phyloP scores from a whole-genome alignment of 805 yeast genomes.

The Torulaspora microellipsoides region DNA sequence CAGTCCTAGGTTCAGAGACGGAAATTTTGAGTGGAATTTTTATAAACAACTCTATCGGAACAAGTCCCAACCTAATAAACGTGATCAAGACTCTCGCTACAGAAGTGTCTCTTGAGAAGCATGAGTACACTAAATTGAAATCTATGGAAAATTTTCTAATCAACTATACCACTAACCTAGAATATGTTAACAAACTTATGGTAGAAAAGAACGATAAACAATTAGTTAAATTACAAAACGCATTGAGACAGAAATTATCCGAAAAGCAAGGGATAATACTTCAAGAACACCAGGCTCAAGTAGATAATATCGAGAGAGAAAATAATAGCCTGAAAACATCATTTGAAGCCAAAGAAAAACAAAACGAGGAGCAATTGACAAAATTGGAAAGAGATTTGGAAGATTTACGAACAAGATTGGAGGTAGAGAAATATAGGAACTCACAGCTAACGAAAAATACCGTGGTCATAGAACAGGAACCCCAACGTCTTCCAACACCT shows the following conservation, averaged over 20 bases:
- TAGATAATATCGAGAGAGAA: slow-evolving; percentile 18
- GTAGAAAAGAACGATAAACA: slow-evolving; percentile 32
- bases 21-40: slow-evolving; percentile 51
- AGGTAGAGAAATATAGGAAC: slow-evolving; percentile 34
- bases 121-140: slow-evolving; percentile 52
- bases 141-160: slow-evolving; percentile 52
- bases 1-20: slow-evolving; percentile 44
- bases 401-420: slow-evolving; percentile 32
- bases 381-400: slow-evolving; percentile 28
- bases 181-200: slow-evolving; percentile 29
- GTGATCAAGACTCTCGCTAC: slow-evolving; percentile 51
- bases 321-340: slow-evolving; percentile 11
- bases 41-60: slow-evolving; percentile 55
- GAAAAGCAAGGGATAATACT: slow-evolving; percentile 25
- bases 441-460: slow-evolving; percentile 17
- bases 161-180: slow-evolving; percentile 40
- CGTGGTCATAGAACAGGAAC: slow-evolving; percentile 6
- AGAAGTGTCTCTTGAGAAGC: slow-evolving; percentile 53
- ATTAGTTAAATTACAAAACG: slow-evolving; percentile 26
- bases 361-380: slow-evolving; percentile 17
- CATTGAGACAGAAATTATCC: slow-evolving; percentile 26
- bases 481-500: slow-evolving; percentile 1
- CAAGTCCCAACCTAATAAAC: slow-evolving; percentile 50
- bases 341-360: slow-evolving; percentile 10
- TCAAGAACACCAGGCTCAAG: slow-evolving; percentile 20